Base-by-base conservation (phyloP, 2,329 filamentous ascomycete genomes). In the Tolypocladium amazonense region DNA sequence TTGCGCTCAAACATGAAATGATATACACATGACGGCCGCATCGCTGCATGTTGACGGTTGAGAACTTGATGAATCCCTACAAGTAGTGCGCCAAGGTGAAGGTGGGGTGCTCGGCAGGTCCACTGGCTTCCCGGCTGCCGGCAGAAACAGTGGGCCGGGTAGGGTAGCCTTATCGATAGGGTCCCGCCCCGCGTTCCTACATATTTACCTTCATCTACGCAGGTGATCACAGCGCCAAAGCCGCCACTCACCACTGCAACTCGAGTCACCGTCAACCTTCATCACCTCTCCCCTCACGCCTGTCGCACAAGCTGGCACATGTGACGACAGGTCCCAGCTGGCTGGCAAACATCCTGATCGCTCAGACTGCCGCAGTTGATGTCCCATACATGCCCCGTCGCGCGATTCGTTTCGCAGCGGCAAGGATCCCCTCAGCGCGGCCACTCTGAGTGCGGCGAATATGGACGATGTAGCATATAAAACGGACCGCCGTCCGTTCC, bases 391-490 rank as follows among this genome's bases (percentile, higher is more conserved):
- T 60, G 61, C 57, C 2, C 23, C 20, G 18, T 33, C 54, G 30
- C 8, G 45, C 59, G 23, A 18, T n/a, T 14, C 38, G 33, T 53
- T 50, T 57, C 57, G 57, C 58, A 58, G 43, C 23, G 59, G 63
- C 61, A 57, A 62, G 58, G 45, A 25, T 2, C 23, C 43, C 41
- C 53, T 56, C 41, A 45, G 41, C 11, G n/a, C 41, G 41, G 9
- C 41, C 56, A 41, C 55, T 54, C 59, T 57, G 52, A 56, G 27
- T 41, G 58, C 56, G 41, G 56, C 60, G 57, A 59, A 57, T 58
- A 65, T 65, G 64, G 62, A 63, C 38, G 55, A 30, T n/a, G 53
- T 50, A 38, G 58, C n/a, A 53, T 30, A 38, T 30, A 52, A 56
- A 20, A 15, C 27, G 39, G 55, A 57, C 37, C 25, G 50, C 20